Evolutionary conservation across 192 early-diverging fungal genomes (phyloP), one percentile per base, ranked within the genome.

Genomic region (Tieghemiomyces parasiticus): DNA sequence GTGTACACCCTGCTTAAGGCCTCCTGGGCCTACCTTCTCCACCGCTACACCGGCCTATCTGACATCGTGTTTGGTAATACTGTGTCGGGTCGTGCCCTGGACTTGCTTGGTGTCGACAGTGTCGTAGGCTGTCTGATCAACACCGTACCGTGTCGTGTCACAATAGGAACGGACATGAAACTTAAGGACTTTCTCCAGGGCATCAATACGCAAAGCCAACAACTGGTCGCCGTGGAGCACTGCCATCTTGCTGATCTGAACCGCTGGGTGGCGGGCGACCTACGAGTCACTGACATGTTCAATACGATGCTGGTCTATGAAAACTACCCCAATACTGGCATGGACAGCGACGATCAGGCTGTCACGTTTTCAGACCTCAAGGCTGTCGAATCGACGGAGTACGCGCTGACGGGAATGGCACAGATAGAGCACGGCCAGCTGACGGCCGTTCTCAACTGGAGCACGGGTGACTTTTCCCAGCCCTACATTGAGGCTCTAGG

Each of bases 231-330:
- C 54, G 29, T 3, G 13, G 54, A 56, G 33, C 24, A 56, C 54
- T 33, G 54, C 24, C 54, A 29, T 3, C 32, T 56, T 3, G 29
- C 32, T 30, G 54, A 56, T 20, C 14, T 56, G 10, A 1, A 35
- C 16, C 28, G 20, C 32, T 34, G 33, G 28, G 9, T 20, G 19
- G 2, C 9, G 31, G 29, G 20, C 1, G 12, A 10, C 2, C 6
- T 42, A 6, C 10, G 19, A 16, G 34, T 19, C 16, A 4, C 1
- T 1, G 31, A 29, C 32, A 8, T 58, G 33, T 58, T 58, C n/a
- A 58, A 58, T 30, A 35, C 55, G 0, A 30, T 58, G 10, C 13
- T 58, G 32, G 55, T 58, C 28, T 13, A 24, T 8, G 55, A 58
- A 20, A 58, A 58, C n/a, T 58, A 58, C n/a, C 55, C 55, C 1